Evolutionary conservation across 2,329 filamentous ascomycete species (phyloP).

Genomic region (Penicillium fuscoglaucum): DNA sequence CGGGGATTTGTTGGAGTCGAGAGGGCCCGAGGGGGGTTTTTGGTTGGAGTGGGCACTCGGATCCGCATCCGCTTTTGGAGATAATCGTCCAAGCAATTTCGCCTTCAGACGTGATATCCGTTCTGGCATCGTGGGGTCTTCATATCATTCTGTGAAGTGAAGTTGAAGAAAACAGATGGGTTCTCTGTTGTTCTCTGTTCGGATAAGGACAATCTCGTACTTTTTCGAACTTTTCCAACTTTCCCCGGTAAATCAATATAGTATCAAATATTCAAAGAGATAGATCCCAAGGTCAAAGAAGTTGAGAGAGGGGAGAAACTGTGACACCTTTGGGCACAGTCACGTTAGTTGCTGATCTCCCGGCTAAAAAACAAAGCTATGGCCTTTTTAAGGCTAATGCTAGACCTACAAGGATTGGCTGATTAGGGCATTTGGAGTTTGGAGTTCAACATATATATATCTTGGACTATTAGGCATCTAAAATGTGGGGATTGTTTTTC

Average conservation of each 20-base stretch:
- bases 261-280: not conserved
- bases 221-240: not conserved
- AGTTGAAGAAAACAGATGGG: not conserved
- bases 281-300: not conserved
- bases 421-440: not conserved
- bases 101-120: slow-evolving; percentile 38
- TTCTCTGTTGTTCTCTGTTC: not conserved
- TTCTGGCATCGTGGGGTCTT: slow-evolving; percentile 32
- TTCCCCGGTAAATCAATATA: not conserved
- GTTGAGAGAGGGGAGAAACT: not conserved
- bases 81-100: slow-evolving; percentile 41
- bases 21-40: slow-evolving; percentile 24
- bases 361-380: not conserved
- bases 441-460: not conserved
- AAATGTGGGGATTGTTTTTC: not conserved
- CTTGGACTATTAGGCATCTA: too few species aligned
- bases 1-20: slow-evolving; percentile 25
- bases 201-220: not conserved
- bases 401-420: not conserved
- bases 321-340: not conserved
- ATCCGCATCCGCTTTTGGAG: slow-evolving; percentile 33
- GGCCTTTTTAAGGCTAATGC: not conserved
- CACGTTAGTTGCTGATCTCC: slow-evolving; percentile 4
- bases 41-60: slow-evolving; percentile 26
- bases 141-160: slow-evolving; percentile 1